Evolutionary conservation across 2,329 filamentous ascomycete genomes (phyloP).

Genomic region (Hypoxylon sp.): DNA sequence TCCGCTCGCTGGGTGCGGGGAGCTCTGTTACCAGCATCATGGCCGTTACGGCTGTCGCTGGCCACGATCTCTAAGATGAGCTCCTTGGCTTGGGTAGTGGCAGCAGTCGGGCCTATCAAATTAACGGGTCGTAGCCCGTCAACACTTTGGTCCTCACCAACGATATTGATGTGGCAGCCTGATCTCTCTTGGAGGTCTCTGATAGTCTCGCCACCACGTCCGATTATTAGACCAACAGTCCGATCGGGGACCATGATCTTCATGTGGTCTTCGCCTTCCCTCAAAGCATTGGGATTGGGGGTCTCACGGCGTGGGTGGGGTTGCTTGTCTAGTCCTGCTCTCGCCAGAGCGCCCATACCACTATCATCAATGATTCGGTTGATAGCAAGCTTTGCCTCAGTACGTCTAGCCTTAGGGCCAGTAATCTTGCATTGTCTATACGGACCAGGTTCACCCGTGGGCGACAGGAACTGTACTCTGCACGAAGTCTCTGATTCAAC

Average conservation of each 20-base stretch:
- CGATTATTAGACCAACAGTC: constrained; percentile 93
- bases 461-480: constrained; percentile 88
- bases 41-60: constrained; percentile 79
- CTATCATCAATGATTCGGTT: constrained; percentile 91
- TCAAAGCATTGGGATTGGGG: constrained; percentile 64
- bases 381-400: constrained; percentile 85
- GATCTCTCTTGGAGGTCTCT: constrained; percentile 91
- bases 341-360: constrained; percentile 69
- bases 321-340: constrained; percentile 63
- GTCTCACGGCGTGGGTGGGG: constrained; percentile 54
- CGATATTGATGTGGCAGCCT: constrained; percentile 96
- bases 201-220: constrained; percentile 93
- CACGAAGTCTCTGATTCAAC: constrained; percentile 88
- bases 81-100: constrained; percentile 84
- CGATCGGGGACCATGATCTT: constrained; percentile 97
- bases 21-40: constrained; percentile 40
- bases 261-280: constrained; percentile 86
- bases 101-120: constrained; percentile 82
- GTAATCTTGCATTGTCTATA: constrained; percentile 89
- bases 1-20: constrained; percentile 57
- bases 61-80: constrained; percentile 95
- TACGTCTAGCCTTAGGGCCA: constrained; percentile 78
- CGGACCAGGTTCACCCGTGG: constrained; percentile 77
- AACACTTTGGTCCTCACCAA: constrained; percentile 92
- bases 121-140: constrained; percentile 93